Conservation (phyloP, 805 yeast genomes). For the Suhomyces prunicola region DNA sequence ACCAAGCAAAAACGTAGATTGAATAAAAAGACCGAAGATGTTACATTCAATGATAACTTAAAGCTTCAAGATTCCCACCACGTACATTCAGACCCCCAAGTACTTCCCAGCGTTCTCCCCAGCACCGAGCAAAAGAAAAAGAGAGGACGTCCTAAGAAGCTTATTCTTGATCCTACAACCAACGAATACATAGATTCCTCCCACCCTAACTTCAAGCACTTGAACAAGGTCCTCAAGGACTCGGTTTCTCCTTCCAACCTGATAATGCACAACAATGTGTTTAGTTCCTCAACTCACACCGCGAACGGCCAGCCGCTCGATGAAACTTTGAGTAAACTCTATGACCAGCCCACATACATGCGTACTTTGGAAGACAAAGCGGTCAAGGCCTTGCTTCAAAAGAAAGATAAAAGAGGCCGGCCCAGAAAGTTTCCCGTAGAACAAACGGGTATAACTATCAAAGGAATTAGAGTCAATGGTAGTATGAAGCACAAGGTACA, state of each 20-base stretch:
- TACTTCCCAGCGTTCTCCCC: neutral
- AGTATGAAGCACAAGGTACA: conserved; percentile 9
- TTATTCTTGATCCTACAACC: conserved; percentile 41
- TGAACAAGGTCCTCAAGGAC: conserved; percentile 28
- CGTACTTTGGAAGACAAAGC: conserved; percentile 31
- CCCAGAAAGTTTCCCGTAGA: conserved; percentile 51
- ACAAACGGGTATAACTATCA: conserved; percentile 42
- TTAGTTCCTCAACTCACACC: neutral
- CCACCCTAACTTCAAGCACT: conserved; percentile 40
- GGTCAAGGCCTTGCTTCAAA: conserved; percentile 32
- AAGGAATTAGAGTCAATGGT: conserved; percentile 42
- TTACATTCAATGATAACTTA: neutral
- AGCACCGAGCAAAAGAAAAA: conserved; percentile 23
- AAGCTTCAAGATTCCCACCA: neutral
- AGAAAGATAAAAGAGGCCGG: conserved; percentile 47
- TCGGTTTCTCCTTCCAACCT: conserved; percentile 1
- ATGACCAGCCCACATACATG: conserved; percentile 29
- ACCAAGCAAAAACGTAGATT: neutral
- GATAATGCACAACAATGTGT: conserved; percentile 2
- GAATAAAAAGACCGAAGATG: conserved; percentile 1
- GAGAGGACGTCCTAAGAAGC: conserved; percentile 42
- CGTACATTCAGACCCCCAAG: neutral
- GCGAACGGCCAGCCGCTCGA: conserved; percentile 1
- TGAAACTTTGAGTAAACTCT: conserved; percentile 15
- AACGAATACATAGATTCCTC: conserved; percentile 39